phyloP scores from a whole-genome alignment of 139 green algal species.

The Raphidocelis subcapitata region DNA sequence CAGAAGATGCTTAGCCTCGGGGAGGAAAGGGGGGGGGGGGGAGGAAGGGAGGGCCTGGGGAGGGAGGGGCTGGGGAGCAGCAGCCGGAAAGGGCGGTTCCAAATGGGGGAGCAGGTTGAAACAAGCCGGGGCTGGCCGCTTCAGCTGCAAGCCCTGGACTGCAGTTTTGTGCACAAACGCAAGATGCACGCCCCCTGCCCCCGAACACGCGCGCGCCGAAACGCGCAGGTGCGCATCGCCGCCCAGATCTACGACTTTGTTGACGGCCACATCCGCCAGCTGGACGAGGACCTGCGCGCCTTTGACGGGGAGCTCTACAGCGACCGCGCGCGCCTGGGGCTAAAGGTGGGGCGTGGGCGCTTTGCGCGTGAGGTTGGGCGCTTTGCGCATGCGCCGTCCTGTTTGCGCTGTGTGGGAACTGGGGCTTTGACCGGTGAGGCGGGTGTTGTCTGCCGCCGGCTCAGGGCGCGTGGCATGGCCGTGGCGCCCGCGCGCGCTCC shows the following conservation, averaged over 20 bases:
- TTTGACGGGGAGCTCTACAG: slow-evolving; percentile 66
- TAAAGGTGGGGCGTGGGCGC: too few relatives aligned
- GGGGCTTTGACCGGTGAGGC: too few relatives aligned
- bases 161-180: neutral
- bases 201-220: neutral
- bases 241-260: slow-evolving; percentile 84
- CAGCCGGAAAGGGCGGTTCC: neutral
- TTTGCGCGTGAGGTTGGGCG: too few relatives aligned
- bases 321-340: slow-evolving; percentile 48
- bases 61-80: too few relatives aligned
- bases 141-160: neutral
- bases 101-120: neutral
- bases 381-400: too few relatives aligned
- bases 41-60: too few relatives aligned
- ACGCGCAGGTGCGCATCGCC: slow-evolving; percentile 50
- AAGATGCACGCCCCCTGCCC: too few relatives aligned
- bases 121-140: neutral
- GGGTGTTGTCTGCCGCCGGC: too few relatives aligned
- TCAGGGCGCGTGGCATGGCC: too few relatives aligned
- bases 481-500: too few relatives aligned
- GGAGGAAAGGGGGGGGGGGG: slow-evolving; percentile 42
- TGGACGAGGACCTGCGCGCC: slow-evolving; percentile 48
- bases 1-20: slow-evolving; percentile 47
- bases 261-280: slow-evolving; percentile 71
- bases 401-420: too few relatives aligned